These are phyloP conservation scores for Pythium plurisporium DNA, from an alignment of 352 stramenopile genomes.

Conservation along the genomic window DNA sequence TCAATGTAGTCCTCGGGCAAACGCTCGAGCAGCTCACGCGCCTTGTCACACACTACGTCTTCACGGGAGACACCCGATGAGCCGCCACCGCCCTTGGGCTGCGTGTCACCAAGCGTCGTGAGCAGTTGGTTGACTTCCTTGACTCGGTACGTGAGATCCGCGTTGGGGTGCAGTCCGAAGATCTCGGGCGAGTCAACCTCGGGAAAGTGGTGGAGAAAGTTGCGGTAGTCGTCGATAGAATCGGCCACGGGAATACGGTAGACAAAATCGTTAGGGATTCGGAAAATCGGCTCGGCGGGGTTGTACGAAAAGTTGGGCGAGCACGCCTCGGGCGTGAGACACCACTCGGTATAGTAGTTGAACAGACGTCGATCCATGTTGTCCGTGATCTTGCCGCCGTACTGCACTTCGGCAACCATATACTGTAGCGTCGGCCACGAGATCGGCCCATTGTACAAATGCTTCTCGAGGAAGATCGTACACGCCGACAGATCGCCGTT, in stretches of 20 bases:
- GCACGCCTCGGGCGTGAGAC: constrained; percentile 87
- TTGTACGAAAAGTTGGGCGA: constrained; percentile 93
- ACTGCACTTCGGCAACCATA: constrained; percentile 98
- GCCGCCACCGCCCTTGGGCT: constrained; percentile 93
- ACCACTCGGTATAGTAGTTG: constrained; percentile 97
- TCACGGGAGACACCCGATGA: constrained; percentile 89
- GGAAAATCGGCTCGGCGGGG: constrained; percentile 91
- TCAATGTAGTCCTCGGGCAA: constrained; percentile 97
- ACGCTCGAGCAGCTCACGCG: constrained; percentile 90
- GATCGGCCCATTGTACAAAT: constrained; percentile 97
- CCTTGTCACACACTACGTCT: constrained; percentile 96
- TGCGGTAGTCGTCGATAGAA: constrained; percentile 93
- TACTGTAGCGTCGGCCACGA: constrained; percentile 98
- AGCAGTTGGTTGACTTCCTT: constrained; percentile 96
- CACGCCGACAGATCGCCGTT: constrained; percentile 97
- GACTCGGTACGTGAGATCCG: constrained; percentile 96
- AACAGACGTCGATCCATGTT: constrained; percentile 97
- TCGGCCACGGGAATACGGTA: constrained; percentile 93
- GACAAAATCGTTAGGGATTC: constrained; percentile 96
- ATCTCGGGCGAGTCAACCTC: constrained; percentile 98
- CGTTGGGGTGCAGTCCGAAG: constrained; percentile 98
- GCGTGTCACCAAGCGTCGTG: constrained; percentile 93
- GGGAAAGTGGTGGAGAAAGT: constrained; percentile 93
- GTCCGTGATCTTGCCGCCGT: constrained; percentile 99
- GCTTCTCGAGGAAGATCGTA: constrained; percentile 98